These are phyloP conservation scores for Candida glaebosa DNA, from an alignment of 805 yeast genomes.

Conservation along the genomic window DNA sequence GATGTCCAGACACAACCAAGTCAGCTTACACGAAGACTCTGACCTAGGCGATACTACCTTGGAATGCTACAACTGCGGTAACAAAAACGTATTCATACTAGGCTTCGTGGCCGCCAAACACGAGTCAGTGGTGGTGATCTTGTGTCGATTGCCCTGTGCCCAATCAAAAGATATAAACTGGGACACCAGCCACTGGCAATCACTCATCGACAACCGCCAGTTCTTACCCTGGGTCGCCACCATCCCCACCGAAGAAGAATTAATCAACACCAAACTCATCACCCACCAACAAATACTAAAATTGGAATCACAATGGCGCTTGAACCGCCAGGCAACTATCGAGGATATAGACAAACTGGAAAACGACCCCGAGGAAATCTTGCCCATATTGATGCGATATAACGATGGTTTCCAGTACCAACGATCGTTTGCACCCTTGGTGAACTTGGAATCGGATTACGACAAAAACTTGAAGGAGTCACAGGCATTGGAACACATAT, in stretches of 20 bases:
- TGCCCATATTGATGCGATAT: slow-evolving; percentile 73
- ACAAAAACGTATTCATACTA: slow-evolving; percentile 69
- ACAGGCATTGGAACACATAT: slow-evolving; percentile 68
- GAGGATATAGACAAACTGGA: slow-evolving; percentile 48
- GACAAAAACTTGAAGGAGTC: slow-evolving; percentile 74
- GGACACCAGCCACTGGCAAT: slow-evolving; percentile 88
- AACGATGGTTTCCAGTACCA: slow-evolving; percentile 84
- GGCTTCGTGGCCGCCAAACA: slow-evolving; percentile 88
- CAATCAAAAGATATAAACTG: slow-evolving; percentile 71
- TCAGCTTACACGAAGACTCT: slow-evolving; percentile 73
- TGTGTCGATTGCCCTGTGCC: slow-evolving; percentile 88
- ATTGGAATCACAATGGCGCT: slow-evolving; percentile 80
- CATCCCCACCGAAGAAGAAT: slow-evolving; percentile 63
- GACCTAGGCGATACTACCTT: slow-evolving; percentile 82
- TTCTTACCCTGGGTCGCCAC: slow-evolving; percentile 81
- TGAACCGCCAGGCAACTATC: slow-evolving; percentile 67
- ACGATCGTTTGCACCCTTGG: slow-evolving; percentile 77
- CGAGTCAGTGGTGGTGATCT: slow-evolving; percentile 79
- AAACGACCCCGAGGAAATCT: slow-evolving; percentile 53
- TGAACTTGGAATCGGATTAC: slow-evolving; percentile 76
- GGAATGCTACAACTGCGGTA: slow-evolving; percentile 91
- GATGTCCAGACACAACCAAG: slow-evolving; percentile 69
- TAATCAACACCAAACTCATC: slow-evolving; percentile 51
- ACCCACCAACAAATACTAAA: slow-evolving; percentile 62
- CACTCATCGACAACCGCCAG: slow-evolving; percentile 75